phyloP scores from a whole-genome alignment of 495 filamentous ascomycete species.

The Aspergillus kassunensis region DNA sequence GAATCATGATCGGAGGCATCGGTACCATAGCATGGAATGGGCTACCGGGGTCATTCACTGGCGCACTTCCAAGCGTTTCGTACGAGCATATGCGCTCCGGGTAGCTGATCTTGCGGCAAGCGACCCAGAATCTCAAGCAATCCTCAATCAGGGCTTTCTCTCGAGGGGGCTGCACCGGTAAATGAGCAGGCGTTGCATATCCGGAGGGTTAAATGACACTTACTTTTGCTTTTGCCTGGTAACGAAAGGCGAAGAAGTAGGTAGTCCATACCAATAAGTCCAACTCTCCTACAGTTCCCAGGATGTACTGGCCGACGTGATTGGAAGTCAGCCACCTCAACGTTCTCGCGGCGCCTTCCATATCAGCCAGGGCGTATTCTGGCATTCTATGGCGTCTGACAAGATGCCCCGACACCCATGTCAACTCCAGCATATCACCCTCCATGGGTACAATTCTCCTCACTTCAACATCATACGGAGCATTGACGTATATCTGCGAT shows the following conservation, averaged over 20 bases:
- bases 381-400: slow-evolving; percentile 6
- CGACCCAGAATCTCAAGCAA: slow-evolving; percentile 13
- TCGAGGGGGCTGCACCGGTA: background rate
- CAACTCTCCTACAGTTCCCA: background rate
- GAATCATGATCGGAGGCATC: slow-evolving; percentile 11
- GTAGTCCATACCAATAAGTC: slow-evolving; percentile 10
- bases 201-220: background rate
- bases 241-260: slow-evolving; percentile 10
- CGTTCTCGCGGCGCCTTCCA: slow-evolving; percentile 3
- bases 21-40: slow-evolving; percentile 7
- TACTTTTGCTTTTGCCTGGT: slow-evolving; percentile 15
- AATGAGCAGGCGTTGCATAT: slow-evolving; percentile 3
- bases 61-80: slow-evolving; percentile 1
- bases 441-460: slow-evolving; percentile 5
- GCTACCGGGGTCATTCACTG: slow-evolving; percentile 7
- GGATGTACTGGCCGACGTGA: slow-evolving; percentile 9
- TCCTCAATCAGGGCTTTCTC: slow-evolving; percentile 8
- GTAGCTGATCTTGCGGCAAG: slow-evolving; percentile 11
- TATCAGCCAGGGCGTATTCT: slow-evolving; percentile 8
- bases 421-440: slow-evolving; percentile 12
- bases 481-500: slow-evolving; percentile 7
- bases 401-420: background rate
- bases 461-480: slow-evolving; percentile 10
- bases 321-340: slow-evolving; percentile 4
- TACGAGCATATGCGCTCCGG: slow-evolving; percentile 6